Evolutionary conservation across 805 yeast genomes (phyloP), one percentile per base, ranked within the genome.

Genomic region (Yamadazyma nakazawae): DNA sequence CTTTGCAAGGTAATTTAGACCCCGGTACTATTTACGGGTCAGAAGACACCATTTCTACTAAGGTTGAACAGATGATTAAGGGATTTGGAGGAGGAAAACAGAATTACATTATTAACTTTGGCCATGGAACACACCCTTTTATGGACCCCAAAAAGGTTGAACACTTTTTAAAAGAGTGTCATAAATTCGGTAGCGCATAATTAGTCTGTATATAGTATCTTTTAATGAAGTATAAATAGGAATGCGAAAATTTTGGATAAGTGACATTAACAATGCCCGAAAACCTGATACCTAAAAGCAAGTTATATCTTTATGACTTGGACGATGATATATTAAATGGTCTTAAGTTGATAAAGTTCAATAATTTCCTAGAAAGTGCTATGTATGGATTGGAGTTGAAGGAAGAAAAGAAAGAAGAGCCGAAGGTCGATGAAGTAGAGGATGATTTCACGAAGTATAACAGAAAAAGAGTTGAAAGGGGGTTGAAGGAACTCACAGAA

Each of bases 51-150:
- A 94, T 94, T 56, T 73, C 92, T 17, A 65, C 74, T 51, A 90
- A 90, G 68, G 96, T 88, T 14, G 87, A 87, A 68, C 76, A 76
- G 53, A 94, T 94, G 99, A 85, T 94, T 50, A 64, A 74, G 49
- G 96, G 91, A 6, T 94, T 94, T 62, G 94, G 94, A n/a, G 96
- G 96, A 38, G 97, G 97, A 18, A 89, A 89, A 66, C 81, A 87
- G 60, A 79, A 85, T 59, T 94, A 94, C 70, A 92, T 94, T 55
- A 84, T 92, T 57, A 94, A 94, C 72, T 87, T 94, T 61, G 99
- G 99, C 40, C 99, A 94, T 59, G 99, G 99, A 14, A 94, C 99
- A 18, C 97, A 90, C 64, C 99, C 99, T 18, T 89, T 88, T 69
- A 90, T 94, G 96, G 85, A 88, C 53, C 96, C 98, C 10, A 96